Percentiles rank a stretch among this genome's conserved stretches.
Conservation (phyloP, 768 basidiomycete species). For the Lactifluus pinguis region DNA sequence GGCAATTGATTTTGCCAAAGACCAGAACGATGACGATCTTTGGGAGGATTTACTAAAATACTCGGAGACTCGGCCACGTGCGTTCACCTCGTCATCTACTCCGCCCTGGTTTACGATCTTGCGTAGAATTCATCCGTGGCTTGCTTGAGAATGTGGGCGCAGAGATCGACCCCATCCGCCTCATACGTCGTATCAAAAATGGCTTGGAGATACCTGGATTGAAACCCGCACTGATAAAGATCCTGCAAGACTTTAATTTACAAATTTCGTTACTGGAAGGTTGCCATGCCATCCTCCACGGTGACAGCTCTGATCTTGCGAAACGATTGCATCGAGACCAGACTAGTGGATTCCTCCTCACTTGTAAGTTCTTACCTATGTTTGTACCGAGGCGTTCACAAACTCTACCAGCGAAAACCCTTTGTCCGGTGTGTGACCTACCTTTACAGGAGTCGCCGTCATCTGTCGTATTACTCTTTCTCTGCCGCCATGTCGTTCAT, state of each 20-base stretch:
- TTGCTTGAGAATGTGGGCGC: conserved; percentile 93
- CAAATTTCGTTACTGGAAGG: conserved; percentile 91
- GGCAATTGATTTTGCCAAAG: conserved; percentile 93
- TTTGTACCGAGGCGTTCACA: not conserved
- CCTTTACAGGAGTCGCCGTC: conserved; percentile 51
- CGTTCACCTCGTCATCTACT: conserved; percentile 19
- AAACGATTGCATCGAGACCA: conserved; percentile 64
- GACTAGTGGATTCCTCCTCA: conserved; percentile 68
- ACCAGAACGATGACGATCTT: conserved; percentile 92
- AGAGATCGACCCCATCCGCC: conserved; percentile 88
- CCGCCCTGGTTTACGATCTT: not conserved
- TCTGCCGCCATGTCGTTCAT: conserved; percentile 87
- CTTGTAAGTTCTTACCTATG: conserved; percentile 40
- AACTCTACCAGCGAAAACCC: conserved; percentile 41
- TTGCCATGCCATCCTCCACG: conserved; percentile 77
- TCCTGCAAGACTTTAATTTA: conserved; percentile 90
- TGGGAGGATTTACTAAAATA: conserved; percentile 96
- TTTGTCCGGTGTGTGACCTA: conserved; percentile 59
- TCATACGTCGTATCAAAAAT: conserved; percentile 92
- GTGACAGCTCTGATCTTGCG: conserved; percentile 71
- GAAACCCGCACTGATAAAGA: conserved; percentile 92
- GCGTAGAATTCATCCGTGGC: conserved; percentile 83
- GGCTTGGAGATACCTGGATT: conserved; percentile 94
- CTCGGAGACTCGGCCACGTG: conserved; percentile 87
- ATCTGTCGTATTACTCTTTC: conserved; percentile 60